Conservation (phyloP, 805 yeast species). For the Yarrowia osloensis region DNA sequence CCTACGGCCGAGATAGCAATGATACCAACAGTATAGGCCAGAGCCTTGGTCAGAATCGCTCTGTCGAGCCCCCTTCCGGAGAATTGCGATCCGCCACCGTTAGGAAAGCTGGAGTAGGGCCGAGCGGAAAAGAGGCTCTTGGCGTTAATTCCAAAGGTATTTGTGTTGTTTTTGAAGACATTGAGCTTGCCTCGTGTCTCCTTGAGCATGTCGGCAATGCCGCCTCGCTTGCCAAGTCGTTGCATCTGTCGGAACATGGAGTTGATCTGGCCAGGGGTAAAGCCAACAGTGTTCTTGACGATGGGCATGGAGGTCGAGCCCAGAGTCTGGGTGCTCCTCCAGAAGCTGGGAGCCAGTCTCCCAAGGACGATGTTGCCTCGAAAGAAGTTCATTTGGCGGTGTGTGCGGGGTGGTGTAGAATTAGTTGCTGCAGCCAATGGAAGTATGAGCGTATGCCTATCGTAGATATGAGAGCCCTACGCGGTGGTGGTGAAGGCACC, state of each 20-base stretch:
- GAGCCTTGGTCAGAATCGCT: background rate
- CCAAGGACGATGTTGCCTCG: slow-evolving; percentile 9
- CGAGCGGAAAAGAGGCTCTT: slow-evolving; percentile 2
- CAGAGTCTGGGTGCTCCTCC: background rate
- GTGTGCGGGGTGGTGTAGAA: background rate
- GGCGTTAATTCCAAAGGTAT: background rate
- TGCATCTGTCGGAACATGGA: slow-evolving; percentile 22
- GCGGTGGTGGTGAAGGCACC: background rate
- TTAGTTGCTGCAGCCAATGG: background rate
- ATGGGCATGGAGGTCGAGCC: background rate
- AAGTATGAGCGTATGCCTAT: background rate
- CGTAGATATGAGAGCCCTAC: too few species aligned
- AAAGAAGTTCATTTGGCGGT: slow-evolving; percentile 7
- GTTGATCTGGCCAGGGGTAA: slow-evolving; percentile 11
- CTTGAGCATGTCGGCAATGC: slow-evolving; percentile 21
- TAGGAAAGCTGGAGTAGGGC: background rate
- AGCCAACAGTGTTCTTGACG: background rate
- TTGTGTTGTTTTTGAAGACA: background rate
- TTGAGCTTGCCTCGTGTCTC: background rate
- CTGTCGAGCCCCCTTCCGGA: background rate
- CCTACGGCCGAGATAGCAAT: background rate
- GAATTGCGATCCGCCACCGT: background rate
- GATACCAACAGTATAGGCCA: background rate
- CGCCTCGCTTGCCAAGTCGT: slow-evolving; percentile 20
- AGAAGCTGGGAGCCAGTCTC: slow-evolving; percentile 16